These are phyloP conservation scores for Triadica sebifera DNA, from an alignment of 345 rosid species.

Conservation along the genomic window DNA sequence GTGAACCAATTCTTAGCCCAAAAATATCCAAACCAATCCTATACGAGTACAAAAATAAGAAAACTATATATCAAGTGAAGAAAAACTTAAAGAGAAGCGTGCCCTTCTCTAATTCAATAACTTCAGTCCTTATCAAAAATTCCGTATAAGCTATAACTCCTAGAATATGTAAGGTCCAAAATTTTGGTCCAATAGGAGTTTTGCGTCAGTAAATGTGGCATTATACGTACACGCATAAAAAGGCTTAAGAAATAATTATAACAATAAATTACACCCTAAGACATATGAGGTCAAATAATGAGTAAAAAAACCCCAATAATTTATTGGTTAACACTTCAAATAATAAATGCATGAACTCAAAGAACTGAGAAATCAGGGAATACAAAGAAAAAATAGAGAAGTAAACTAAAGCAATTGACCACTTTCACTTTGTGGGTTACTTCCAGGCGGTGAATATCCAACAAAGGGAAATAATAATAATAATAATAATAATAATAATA, in stretches of 20 bases:
- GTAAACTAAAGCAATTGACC: too few relatives aligned
- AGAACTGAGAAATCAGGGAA: not conserved
- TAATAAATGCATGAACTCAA: not conserved
- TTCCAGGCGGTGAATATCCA: too few relatives aligned
- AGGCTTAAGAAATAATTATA: not conserved
- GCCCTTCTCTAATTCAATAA: conserved; percentile 12
- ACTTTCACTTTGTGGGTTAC: too few relatives aligned
- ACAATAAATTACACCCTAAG: not conserved
- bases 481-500: too few relatives aligned
- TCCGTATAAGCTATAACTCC: conserved; percentile 18
- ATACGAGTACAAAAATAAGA: not conserved
- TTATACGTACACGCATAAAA: conserved; percentile 30
- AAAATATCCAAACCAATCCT: not conserved
- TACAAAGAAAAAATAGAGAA: not conserved
- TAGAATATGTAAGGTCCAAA: conserved; percentile 14
- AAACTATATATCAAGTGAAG: too few relatives aligned
- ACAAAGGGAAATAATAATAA: too few relatives aligned
- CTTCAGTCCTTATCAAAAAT: conserved; percentile 19
- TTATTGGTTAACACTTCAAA: not conserved
- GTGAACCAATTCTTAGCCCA: not conserved
- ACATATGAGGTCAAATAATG: conserved; percentile 3
- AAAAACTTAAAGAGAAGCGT: not conserved
- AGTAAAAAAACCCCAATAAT: not conserved
- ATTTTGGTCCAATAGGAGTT: conserved; percentile 8
- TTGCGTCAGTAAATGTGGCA: conserved; percentile 10